phyloP scores from a whole-genome alignment of 2,329 filamentous ascomycete species.

The Ophiognomonia clavigignenti-juglandacearum region DNA sequence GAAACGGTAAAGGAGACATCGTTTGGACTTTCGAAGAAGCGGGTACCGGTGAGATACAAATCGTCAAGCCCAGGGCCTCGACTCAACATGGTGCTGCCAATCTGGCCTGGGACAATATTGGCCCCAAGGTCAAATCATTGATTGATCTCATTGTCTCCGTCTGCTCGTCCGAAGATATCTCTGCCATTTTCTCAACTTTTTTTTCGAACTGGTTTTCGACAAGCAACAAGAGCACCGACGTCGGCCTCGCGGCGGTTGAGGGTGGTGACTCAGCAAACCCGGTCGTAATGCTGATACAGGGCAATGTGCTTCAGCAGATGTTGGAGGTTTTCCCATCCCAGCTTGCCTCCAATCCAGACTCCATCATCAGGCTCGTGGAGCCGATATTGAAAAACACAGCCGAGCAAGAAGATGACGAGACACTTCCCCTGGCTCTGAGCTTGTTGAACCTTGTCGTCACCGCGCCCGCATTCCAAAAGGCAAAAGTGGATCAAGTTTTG shows the following conservation, averaged over 20 bases:
- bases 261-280: conserved; percentile 32
- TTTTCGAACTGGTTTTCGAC: conserved; percentile 52
- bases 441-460: conserved; percentile 57
- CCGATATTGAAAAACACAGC: conserved; percentile 48
- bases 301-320: conserved; percentile 61
- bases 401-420: conserved; percentile 39
- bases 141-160: conserved; percentile 44
- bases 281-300: conserved; percentile 46
- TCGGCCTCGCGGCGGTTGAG: conserved; percentile 22
- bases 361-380: conserved; percentile 59
- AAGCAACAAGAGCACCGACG: conserved; percentile 21
- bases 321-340: conserved; percentile 59
- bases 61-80: conserved; percentile 31
- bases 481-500: conserved; percentile 36
- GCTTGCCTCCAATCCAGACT: conserved; percentile 58
- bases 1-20: conserved; percentile 30
- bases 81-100: conserved; percentile 16
- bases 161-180: conserved; percentile 51
- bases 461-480: conserved; percentile 49
- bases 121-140: conserved; percentile 43
- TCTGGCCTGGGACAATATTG: conserved; percentile 39
- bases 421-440: conserved; percentile 51
- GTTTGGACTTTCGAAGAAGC: conserved; percentile 50
- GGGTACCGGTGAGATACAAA: conserved; percentile 45
- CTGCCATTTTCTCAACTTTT: conserved; percentile 55